Base-by-base conservation (phyloP, 371 early-diverging fungal species). In the Haplosporangium sp. region DNA sequence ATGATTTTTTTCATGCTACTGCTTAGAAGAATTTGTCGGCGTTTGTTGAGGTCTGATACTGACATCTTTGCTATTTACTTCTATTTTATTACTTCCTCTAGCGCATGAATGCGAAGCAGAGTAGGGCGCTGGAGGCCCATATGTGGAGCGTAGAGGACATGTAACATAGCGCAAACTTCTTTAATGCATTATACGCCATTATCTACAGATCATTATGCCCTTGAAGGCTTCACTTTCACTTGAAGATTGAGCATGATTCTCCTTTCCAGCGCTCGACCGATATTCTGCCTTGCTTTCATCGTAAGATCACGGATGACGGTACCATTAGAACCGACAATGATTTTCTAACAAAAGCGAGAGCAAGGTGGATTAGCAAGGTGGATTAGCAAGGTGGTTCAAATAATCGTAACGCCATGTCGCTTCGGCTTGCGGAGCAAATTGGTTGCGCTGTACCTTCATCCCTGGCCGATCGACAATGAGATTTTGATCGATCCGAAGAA, bases 111-210 rank as follows among this genome's bases (percentile, higher is more conserved):
- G 75, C 84, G 46, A 67, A 81, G 52, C 86, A 85, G 61, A 81
- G 86, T 46, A 67, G 74, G 55, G 84, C 82, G 23, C 81, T 70
- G 38, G 87, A 88, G 64, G 90, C 90, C 13, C 87, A 90, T 73
- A 85, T 86, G 61, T 90, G 90, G 90, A 85, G 87, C 13, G 86
- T 86, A 14, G 92, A 91, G 67, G 92, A 91, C 74, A 91, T 90
- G 90, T 91, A 83, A 73, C 12, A 38, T 14, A 16, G 37, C 36
- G 21, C 16, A 1, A 20, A 4, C 29, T 37, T 36, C 13, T 37
- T 53, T 50, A 62, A 38, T 66, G 45, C n/a, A n/a, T n/a, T n/a
- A 23, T 29, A 51, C 29, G 20, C 37, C 13, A 23, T n/a, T 36
- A 47, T 36, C 14, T 46, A 10, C 20, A 36, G n/a, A n/a, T n/a